Evolutionary conservation across 208 protist species (phyloP), one percentile per base, ranked within the genome.

Genomic region (Wallacemonas sp.): DNA sequence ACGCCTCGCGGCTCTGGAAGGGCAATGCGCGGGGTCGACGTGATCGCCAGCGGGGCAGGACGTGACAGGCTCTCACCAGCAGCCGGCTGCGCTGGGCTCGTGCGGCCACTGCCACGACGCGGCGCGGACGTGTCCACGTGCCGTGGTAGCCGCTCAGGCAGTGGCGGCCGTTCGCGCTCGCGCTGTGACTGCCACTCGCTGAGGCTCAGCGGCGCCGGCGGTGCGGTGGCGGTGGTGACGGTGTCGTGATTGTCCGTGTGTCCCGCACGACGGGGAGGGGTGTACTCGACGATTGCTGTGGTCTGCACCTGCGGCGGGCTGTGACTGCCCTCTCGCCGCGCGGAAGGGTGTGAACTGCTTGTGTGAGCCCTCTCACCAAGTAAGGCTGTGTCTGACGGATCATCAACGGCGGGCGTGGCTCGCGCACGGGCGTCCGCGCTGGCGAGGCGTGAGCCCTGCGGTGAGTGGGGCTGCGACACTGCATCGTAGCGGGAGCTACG

Each of bases 221-320:
- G 12, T 19, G 26, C 12, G 30, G n/a, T n/a, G n/a, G n/a, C n/a
- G n/a, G n/a, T n/a, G n/a, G n/a, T n/a, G n/a, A n/a, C n/a, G 27
- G 33, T 38, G 5, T 52, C 46, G 15, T 24, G 3, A 21, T 8
- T 17, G 29, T 1, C 27, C 26, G 42, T n/a, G 37, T 12, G 55
- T 17, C 55, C 10, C 2, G 30, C 8, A 17, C 19, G n/a, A 33
- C 27, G 13, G 26, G 12, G 12, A 3, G 41, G 22, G 3, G 63
- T 22, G 53, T 21, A 37, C 29, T 60, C 46, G 30, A 59, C 67
- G 15, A 72, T 66, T 4, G 50, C 52, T 12, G 69, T 75, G 0
- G 63, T 68, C 55, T 75, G 69, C 39, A 75, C 69, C 61, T 75
- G 45, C 15, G 69, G 69, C 13, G 69, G 69, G 41, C 69, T 73